phyloP scores from a whole-genome alignment of 2,329 filamentous ascomycete genomes.

The Fusarium phyllophilum region DNA sequence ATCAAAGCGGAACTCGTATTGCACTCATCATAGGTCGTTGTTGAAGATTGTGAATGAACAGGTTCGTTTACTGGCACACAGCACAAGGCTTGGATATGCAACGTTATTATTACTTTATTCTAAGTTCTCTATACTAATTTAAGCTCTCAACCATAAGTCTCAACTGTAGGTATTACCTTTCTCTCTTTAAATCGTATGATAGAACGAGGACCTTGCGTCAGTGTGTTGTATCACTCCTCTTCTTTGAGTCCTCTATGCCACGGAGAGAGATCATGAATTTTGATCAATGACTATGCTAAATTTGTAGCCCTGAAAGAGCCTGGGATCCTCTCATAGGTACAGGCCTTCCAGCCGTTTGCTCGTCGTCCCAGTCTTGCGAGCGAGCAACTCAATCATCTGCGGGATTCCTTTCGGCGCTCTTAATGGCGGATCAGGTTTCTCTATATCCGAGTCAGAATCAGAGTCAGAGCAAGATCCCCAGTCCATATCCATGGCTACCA shows the following conservation, averaged over 20 bases:
- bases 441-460: background rate
- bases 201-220: accelerated
- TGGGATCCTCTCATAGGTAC: background rate
- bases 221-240: accelerated
- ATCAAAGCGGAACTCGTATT: too few species aligned
- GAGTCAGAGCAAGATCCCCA: background rate
- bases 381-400: background rate
- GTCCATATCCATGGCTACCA: background rate
- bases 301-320: too few species aligned
- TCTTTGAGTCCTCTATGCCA: accelerated
- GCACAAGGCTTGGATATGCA: too few species aligned
- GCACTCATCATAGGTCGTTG: too few species aligned
- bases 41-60: too few species aligned
- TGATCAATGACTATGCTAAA: accelerated
- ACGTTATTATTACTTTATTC: too few species aligned
- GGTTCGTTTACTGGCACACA: too few species aligned
- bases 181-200: too few species aligned
- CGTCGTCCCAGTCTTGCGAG: background rate
- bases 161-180: too few species aligned
- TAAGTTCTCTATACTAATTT: too few species aligned
- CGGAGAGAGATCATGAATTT: background rate
- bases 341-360: background rate
- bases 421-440: background rate
- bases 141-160: too few species aligned
- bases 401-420: conserved; percentile 4